Base-by-base conservation (phyloP, 345 rosid species). In the Arabis hirsuta region DNA sequence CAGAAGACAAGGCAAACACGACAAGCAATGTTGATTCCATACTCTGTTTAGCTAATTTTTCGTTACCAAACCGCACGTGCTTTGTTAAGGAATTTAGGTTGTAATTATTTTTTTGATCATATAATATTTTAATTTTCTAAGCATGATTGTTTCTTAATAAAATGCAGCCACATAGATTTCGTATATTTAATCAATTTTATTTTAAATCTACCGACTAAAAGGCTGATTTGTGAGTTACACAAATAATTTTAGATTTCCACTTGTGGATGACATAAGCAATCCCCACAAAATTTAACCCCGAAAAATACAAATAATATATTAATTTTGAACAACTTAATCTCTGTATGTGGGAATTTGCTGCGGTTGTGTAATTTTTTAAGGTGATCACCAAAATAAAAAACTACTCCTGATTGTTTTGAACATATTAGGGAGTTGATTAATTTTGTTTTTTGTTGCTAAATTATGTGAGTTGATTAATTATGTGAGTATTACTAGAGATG, bases 1-100 rank as follows among this genome's bases (percentile, higher is more conserved):
- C 11, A 36, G 58, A 54, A 19, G 74, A 56, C 65, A 69, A 69
- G 47, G 71, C 79, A 20, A 76, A 69, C 74, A 76, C 74, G 79
- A 76, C 79, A 76, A 76, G 79, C 79, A 76, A 69, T 69, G 79
- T 69, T 76, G 74, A 76, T 76, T 47, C 79, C 69, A 67, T 53
- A 9, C 57, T 62, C 41, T 45, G 48, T 16, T 55, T 41, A n/a
- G 46, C 61, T 67, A 51, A 74, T 67, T 22, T 42, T 59, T 27
- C 36, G 6, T 55, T 24, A 6, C 55, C 22, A 27, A 65, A 48
- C 34, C 61, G 45, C 72, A 73, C 72, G 77, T 65, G 67, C 38
- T 42, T 29, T 73, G 36, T 3, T 48, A 47, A 56, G n/a, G 51
- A 59, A 27, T 73, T 73, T 29, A 13, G 24, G 44, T 68, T 59